Percentiles rank a stretch among this genome's conserved stretches.
phyloP scores from a whole-genome alignment of 805 yeast species.

The Ogataea corticis region DNA sequence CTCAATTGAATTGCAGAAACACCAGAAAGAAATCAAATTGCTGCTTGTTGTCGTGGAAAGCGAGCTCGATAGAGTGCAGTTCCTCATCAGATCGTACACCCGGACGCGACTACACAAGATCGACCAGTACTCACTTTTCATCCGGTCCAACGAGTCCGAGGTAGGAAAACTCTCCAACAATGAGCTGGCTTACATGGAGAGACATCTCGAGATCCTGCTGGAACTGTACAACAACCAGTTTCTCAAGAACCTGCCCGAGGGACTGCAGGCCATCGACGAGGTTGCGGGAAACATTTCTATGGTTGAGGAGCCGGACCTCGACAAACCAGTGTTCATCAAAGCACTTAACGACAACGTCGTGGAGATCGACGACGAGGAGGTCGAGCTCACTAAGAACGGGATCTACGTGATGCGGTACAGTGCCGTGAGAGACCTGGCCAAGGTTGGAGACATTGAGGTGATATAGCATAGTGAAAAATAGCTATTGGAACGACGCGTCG shows the following conservation, averaged over 20 bases:
- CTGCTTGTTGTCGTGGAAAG: slow-evolving; percentile 85
- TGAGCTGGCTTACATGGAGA: slow-evolving; percentile 67
- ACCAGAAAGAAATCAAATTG: slow-evolving; percentile 67
- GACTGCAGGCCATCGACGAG: slow-evolving; percentile 75
- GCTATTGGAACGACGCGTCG: background rate
- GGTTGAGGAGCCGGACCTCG: slow-evolving; percentile 77
- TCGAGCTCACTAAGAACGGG: slow-evolving; percentile 61
- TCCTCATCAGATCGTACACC: slow-evolving; percentile 75
- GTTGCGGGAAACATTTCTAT: slow-evolving; percentile 64
- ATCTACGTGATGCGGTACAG: slow-evolving; percentile 75
- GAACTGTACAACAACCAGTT: slow-evolving; percentile 69
- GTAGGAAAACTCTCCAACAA: slow-evolving; percentile 49
- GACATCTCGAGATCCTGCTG: slow-evolving; percentile 63
- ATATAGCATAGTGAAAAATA: slow-evolving; percentile 27
- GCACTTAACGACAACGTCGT: slow-evolving; percentile 43
- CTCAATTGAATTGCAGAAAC: slow-evolving; percentile 71
- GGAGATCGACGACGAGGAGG: slow-evolving; percentile 51
- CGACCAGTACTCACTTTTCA: slow-evolving; percentile 64
- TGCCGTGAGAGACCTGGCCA: slow-evolving; percentile 43
- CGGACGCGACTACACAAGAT: slow-evolving; percentile 76
- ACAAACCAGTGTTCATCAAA: slow-evolving; percentile 74
- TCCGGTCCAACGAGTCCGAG: slow-evolving; percentile 45
- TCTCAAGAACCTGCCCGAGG: slow-evolving; percentile 64
- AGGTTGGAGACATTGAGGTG: slow-evolving; percentile 43
- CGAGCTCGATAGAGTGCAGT: slow-evolving; percentile 85